These are phyloP conservation scores for Candida anutae DNA, from an alignment of 1,139 yeast species.

Conservation along the genomic window DNA sequence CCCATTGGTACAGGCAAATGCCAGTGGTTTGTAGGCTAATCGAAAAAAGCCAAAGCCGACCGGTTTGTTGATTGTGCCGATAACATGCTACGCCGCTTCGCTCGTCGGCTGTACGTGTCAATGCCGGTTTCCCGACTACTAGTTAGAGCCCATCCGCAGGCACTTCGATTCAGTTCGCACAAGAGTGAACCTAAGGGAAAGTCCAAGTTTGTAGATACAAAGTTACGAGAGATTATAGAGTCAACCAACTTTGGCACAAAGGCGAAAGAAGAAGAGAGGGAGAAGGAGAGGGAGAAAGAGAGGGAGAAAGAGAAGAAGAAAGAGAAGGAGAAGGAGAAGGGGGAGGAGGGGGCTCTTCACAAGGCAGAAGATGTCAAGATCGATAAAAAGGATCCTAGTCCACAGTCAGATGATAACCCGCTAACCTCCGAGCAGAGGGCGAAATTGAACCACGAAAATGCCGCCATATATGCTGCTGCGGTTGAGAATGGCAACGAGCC, in stretches of 20 bases:
- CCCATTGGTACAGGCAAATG: too few species aligned
- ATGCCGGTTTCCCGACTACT: too few species aligned
- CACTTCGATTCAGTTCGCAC: too few species aligned
- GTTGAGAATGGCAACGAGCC: constrained; percentile 1
- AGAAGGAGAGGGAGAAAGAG: constrained; percentile 1
- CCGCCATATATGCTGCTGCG: constrained; percentile 1
- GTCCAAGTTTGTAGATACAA: constrained; percentile 9
- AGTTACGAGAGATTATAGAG: constrained; percentile 15
- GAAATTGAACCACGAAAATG: constrained; percentile 3
- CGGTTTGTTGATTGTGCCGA: too few species aligned
- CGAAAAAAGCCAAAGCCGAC: too few species aligned
- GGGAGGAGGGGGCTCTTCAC: constrained; percentile 1
- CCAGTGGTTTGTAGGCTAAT: too few species aligned
- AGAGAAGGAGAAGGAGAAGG: constrained; percentile 3
- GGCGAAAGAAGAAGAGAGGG: constrained; percentile 3
- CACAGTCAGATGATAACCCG: neutral
- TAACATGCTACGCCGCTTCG: too few species aligned
- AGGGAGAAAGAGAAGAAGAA: neutral
- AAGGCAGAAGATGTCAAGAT: neutral
- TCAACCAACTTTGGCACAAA: constrained; percentile 14
- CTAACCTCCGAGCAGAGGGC: neutral
- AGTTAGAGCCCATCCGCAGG: too few species aligned
- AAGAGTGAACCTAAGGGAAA: too few species aligned
- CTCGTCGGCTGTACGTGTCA: too few species aligned
- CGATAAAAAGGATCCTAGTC: neutral